phyloP scores from a whole-genome alignment of 1,284 basidiomycete species.

The Papiliotrema laurentii region DNA sequence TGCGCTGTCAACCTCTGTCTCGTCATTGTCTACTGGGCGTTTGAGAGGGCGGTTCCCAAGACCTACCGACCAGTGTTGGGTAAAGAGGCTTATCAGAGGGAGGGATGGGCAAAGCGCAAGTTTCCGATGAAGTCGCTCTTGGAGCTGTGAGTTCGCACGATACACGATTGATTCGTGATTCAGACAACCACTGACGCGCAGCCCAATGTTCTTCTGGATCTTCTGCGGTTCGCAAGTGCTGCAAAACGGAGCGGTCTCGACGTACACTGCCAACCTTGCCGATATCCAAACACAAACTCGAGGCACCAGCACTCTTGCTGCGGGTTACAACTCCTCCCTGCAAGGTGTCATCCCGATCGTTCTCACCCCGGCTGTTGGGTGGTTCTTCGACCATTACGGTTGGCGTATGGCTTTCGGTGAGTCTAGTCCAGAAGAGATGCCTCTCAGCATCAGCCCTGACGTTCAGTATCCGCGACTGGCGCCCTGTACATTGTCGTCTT shows the following conservation, averaged over 20 bases:
- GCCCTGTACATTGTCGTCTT: conserved; percentile 48
- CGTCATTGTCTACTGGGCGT: conserved; percentile 39
- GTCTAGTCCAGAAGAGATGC: conserved; percentile 9
- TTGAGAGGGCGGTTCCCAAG: conserved; percentile 39
- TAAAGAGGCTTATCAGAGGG: conserved; percentile 17
- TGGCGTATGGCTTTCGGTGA: conserved; percentile 36
- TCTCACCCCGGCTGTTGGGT: conserved; percentile 45
- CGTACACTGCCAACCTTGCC: conserved; percentile 47
- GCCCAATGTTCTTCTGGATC: conserved; percentile 40
- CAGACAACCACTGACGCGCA: conserved; percentile 8
- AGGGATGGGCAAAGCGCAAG: conserved; percentile 20
- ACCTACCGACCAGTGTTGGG: conserved; percentile 29
- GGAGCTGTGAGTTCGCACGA: conserved; percentile 12
- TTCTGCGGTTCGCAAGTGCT: conserved; percentile 33
- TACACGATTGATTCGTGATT: neutral
- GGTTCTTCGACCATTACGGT: conserved; percentile 41
- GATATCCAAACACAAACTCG: conserved; percentile 48
- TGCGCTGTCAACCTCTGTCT: conserved; percentile 30
- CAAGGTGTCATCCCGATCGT: conserved; percentile 50
- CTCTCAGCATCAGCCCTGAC: conserved; percentile 15
- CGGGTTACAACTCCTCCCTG: conserved; percentile 49
- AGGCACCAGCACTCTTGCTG: conserved; percentile 41
- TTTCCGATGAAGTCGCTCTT: conserved; percentile 17
- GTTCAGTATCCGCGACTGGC: conserved; percentile 29
- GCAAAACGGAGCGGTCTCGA: conserved; percentile 44